Base-by-base conservation (phyloP, 176 grass and related monocot genomes). In the Hsuehochloa calcarea region DNA sequence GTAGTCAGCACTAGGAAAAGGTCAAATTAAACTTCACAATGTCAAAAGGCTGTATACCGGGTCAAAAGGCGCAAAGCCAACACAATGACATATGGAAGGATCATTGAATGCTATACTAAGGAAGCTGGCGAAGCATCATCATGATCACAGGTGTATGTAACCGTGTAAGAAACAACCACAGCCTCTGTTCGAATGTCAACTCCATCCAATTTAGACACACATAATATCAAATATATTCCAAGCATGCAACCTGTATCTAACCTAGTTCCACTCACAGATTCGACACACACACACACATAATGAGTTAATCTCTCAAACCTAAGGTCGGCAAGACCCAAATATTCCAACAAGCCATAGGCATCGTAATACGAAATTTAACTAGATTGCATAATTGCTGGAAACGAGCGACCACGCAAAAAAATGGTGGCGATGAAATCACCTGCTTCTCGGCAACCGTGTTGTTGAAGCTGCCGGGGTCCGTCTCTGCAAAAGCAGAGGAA, bases 401-500 rank as follows among this genome's bases (percentile, higher is more conserved):
- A 77, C 35, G n/a, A 88, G 23, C 12, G 43, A 70, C 43, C 8
- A n/a, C 29, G 22, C 25, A 17, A 1, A 69, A 45, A 78, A 81
- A 80, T 11, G 16, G 51, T 44, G 22, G 44, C 34, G 31, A 59
- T 64, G 55, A 92, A 73, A 44, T 78, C 73, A 99, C 93, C 91
- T 96, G 91, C 65, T 99, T 94, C 80, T 92, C 90, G 2, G 93
- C 90, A 55, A 96, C 93, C 43, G 91, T 99, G 63, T 99, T 99
- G 92, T 99, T 96, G 85, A 99, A 99, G 85, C 97, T 91, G 11
- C 92, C 93, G 4, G 85, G 91, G 77, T 94, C 91, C 6, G 86
- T 94, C 82, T 99, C 97, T 94, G 87, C 86, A 93, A 85, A 88
- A 76, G 20, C 74, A 60, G 17, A 88, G 70, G 45, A 47, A 40